Percentiles rank a stretch among this genome's conserved stretches.
phyloP scores from a whole-genome alignment of 768 basidiomycete species.

The Rubroboletus pulcherrimus region DNA sequence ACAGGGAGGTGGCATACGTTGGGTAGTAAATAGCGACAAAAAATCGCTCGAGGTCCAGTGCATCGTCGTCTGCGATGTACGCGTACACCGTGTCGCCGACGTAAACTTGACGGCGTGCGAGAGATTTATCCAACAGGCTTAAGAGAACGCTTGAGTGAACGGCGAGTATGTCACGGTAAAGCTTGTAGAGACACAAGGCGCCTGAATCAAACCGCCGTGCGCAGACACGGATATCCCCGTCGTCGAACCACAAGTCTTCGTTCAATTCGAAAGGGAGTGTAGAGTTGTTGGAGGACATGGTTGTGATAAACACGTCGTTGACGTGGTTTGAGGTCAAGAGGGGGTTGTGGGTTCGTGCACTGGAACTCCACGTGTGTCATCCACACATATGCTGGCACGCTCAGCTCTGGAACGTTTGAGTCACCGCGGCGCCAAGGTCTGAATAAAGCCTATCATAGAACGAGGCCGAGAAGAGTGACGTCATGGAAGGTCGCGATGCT shows the following conservation, averaged over 20 bases:
- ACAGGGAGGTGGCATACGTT: not conserved
- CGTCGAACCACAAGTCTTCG: slow-evolving; percentile 7
- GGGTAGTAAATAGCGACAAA: slow-evolving; percentile 1
- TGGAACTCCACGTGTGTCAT: not conserved
- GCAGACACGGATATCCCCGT: slow-evolving; percentile 1
- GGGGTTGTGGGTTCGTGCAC: not conserved
- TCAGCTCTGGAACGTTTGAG: not conserved
- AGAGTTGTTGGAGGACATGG: not conserved
- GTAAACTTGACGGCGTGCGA: not conserved
- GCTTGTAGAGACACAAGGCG: slow-evolving; percentile 3
- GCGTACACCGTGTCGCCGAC: not conserved
- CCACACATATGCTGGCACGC: not conserved
- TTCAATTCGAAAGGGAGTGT: not conserved
- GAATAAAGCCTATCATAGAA: too few relatives aligned
- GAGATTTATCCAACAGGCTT: not conserved
- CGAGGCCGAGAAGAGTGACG: too few relatives aligned
- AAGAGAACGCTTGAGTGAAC: not conserved
- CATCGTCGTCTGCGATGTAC: not conserved
- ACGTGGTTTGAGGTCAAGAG: not conserved
- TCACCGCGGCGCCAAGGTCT: too few relatives aligned
- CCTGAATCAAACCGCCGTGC: slow-evolving; percentile 5
- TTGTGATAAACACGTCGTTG: not conserved
- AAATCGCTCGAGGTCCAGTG: slow-evolving; percentile 6
- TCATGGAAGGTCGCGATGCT: too few relatives aligned
- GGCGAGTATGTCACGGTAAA: slow-evolving; percentile 4